Base-by-base conservation (phyloP, 2,329 filamentous ascomycete species). In the Scedosporium aurantiacum region DNA sequence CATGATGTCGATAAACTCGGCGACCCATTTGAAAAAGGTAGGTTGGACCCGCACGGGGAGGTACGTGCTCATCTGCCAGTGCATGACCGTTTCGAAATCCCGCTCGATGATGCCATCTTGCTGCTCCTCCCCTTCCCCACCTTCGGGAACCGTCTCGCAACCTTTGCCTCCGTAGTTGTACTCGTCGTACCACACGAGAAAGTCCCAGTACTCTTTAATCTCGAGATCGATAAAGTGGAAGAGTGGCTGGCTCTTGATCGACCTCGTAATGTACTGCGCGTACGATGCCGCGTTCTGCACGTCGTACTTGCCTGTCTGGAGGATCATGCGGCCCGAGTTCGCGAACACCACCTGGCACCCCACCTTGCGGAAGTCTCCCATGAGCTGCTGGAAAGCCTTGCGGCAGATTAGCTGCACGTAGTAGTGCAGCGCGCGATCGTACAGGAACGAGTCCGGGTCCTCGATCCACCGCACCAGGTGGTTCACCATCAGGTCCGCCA, bases 201-300 rank as follows among this genome's bases (percentile, higher is more conserved):
- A 97, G 72, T 99, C 94, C 94, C 94, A 99, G 74, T 97, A 99
- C 71, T 99, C 94, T 67, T 93, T 96, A 73, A 99, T 94, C 68
- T 97, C 90, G 2, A 99, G 80, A 68, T 99, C 94, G 65, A 99
- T 86, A 70, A 99, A 99, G 73, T 97, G 90, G 75, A 99, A 99
- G 0, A 97, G 82, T 0, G 94, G 91, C 69, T 97, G 97, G 62
- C 86, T 86, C 74, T 96, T 93, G 76, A 99, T 97, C 0, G 92
- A 96, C 76, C 97, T 97, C 69, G 99, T 82, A 64, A 99, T 95
- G 74, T 99, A 99, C 73, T 97, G 89, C 67, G 90, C 92, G 78
- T 97, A 99, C 0, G 94, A 92, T 67, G 89, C 97, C 0, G 95
- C 94, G 70, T 97, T 99, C 63, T 91, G 91, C 1, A 99, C 92